Evolutionary conservation across 345 rosid genomes (phyloP).

Genomic region (Gossypioides kirkii): DNA sequence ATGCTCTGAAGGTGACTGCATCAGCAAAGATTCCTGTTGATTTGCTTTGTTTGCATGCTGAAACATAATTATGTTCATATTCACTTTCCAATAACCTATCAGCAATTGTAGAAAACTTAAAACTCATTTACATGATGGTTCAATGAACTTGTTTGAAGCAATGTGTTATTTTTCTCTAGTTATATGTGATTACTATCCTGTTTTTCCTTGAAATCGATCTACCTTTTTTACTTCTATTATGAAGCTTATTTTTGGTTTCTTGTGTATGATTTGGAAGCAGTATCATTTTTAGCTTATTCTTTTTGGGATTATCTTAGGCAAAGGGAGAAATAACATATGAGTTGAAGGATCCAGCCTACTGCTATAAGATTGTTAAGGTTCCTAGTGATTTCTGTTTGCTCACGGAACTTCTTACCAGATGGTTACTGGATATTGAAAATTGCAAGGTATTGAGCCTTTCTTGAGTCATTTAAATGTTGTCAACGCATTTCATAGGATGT

Average conservation of each 20-base stretch:
- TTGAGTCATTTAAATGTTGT: neutral
- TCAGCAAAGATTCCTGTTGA: neutral
- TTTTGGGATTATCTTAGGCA: constrained; percentile 36
- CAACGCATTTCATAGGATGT: neutral
- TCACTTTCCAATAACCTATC: neutral
- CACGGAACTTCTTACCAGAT: constrained; percentile 57
- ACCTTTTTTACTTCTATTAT: neutral
- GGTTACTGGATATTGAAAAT: constrained; percentile 74
- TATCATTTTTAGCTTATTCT: constrained; percentile 15
- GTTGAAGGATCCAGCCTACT: constrained; percentile 72
- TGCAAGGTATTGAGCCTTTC: constrained; percentile 50
- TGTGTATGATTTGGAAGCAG: neutral
- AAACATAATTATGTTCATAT: neutral
- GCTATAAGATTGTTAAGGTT: constrained; percentile 48
- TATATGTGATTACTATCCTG: neutral
- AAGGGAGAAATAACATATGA: constrained; percentile 86
- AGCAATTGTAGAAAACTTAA: neutral
- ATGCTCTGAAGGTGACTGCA: neutral
- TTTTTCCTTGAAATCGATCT: neutral
- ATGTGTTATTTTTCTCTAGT: neutral
- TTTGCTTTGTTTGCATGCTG: neutral
- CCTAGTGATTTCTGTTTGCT: constrained; percentile 65
- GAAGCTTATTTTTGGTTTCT: neutral
- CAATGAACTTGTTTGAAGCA: neutral
- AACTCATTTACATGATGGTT: neutral